A percentile compares a stretch with the other conserved stretches of the same genome.
phyloP scores from a whole-genome alignment of 2,329 filamentous ascomycete genomes.

The Tolypocladium cylindrosporum region DNA sequence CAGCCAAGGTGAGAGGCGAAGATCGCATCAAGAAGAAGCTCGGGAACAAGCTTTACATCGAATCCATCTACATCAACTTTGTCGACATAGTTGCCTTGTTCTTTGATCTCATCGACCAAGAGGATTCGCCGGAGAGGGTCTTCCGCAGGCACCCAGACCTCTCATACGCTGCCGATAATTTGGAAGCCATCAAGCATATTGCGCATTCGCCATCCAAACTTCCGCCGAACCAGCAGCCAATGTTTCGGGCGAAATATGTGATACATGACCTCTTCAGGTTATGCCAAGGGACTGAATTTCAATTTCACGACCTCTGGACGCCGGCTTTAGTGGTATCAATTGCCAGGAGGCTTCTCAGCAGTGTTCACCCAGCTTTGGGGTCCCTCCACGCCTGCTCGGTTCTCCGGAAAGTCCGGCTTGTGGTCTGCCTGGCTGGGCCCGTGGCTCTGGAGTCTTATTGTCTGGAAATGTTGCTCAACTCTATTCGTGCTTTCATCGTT shows the following conservation, averaged over 20 bases:
- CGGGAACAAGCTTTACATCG: constrained; percentile 54
- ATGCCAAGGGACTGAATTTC: constrained; percentile 61
- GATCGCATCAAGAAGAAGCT: constrained; percentile 58
- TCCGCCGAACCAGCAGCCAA: constrained; percentile 75
- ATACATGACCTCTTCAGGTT: constrained; percentile 66
- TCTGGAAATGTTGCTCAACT: constrained; percentile 80
- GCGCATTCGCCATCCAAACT: constrained; percentile 56
- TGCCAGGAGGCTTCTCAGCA: constrained; percentile 67
- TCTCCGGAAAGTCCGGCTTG: constrained; percentile 72
- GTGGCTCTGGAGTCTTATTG: constrained; percentile 71
- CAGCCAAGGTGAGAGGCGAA: constrained; percentile 46
- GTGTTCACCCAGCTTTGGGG: constrained; percentile 73
- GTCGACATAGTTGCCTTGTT: constrained; percentile 67
- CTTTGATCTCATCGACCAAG: constrained; percentile 68
- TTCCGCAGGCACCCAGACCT: constrained; percentile 52
- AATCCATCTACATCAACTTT: constrained; percentile 59
- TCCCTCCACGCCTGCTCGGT: constrained; percentile 80
- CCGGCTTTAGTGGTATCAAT: constrained; percentile 64
- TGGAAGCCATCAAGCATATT: constrained; percentile 59
- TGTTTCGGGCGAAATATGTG: constrained; percentile 71
- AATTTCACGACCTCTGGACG: constrained; percentile 61
- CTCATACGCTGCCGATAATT: constrained; percentile 48
- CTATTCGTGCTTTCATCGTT: constrained; percentile 66
- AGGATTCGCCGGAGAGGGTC: constrained; percentile 60
- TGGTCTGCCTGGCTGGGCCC: constrained; percentile 68